These are phyloP conservation scores for Apiotrichum gamsii DNA, from an alignment of 1,284 basidiomycete species.

Conservation along the genomic window DNA sequence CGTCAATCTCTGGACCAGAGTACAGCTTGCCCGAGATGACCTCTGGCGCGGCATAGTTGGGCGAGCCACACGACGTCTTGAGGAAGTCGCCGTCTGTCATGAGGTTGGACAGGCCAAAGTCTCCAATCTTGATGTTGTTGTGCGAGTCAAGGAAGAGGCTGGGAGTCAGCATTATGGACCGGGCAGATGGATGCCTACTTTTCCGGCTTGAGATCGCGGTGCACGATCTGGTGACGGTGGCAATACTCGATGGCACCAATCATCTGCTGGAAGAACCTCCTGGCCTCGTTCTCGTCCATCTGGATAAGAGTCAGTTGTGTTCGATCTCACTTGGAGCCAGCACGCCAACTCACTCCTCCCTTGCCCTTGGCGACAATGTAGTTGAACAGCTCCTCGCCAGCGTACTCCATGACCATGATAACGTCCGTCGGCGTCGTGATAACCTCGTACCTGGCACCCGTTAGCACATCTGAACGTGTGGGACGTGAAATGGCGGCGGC, in stretches of 20 bases:
- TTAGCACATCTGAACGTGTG: no score
- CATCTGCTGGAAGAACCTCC: slow-evolving; percentile 92
- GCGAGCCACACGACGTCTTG: slow-evolving; percentile 89
- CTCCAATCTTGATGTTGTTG: slow-evolving; percentile 78
- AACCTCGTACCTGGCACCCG: slow-evolving; percentile 73
- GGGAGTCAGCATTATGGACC: not conserved
- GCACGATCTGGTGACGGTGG: slow-evolving; percentile 88
- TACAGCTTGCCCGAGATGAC: slow-evolving; percentile 89
- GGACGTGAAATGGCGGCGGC: no score
- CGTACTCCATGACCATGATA: slow-evolving; percentile 92
- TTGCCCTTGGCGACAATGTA: slow-evolving; percentile 81
- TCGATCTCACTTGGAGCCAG: not conserved
- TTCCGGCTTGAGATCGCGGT: slow-evolving; percentile 92
- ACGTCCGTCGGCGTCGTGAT: slow-evolving; percentile 89
- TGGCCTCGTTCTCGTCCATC: slow-evolving; percentile 76
- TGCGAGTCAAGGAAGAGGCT: slow-evolving; percentile 52
- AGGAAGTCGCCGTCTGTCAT: slow-evolving; percentile 92
- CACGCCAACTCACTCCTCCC: slow-evolving; percentile 29
- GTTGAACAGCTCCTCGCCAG: slow-evolving; percentile 89
- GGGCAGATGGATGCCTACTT: no score
- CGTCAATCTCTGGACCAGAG: slow-evolving; percentile 91
- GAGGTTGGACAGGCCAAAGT: slow-evolving; percentile 89
- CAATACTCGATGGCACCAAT: slow-evolving; percentile 94
- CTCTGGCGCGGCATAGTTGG: slow-evolving; percentile 93
- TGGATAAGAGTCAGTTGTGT: slow-evolving; percentile 47